Base-by-base conservation (phyloP, 345 rosid species). In the Kandelia obovata region DNA sequence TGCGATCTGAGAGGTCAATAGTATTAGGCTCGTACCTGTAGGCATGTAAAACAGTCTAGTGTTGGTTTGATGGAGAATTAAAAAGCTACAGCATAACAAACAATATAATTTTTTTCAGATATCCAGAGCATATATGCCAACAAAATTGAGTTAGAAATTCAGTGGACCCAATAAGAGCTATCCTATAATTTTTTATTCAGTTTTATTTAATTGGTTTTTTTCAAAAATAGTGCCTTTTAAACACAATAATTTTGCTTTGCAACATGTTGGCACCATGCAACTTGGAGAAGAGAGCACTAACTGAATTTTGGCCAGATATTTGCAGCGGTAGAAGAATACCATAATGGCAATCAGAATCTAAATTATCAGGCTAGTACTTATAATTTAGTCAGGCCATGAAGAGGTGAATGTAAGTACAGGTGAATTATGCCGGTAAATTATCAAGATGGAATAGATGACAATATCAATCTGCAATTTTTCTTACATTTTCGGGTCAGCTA, bases 1-100 rank as follows among this genome's bases (percentile, higher is more conserved):
- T 72, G 81, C 77, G 93, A 68, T 95, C 94, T 56, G 98, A 78
- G 13, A 95, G 87, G 81, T 95, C 99, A 69, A 95, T 79, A 15
- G 99, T 95, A 82, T 95, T 95, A 66, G 98, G 98, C 81, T 95
- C 97, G 60, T 95, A 95, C 87, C 99, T 95, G 88, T 60, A 68
- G 64, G 32, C 62, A 71, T 31, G 17, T 28, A 72, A 65, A 47
- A 49, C 46, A 66, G 32, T 61, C 21, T 51, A 53, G 51, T 7
- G 21, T 61, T 39, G 15, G 46, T 39, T 39, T 9, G 46, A 39
- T 39, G 16, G 46, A 39, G 3, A 39, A 39, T 10, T 39, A 39
- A 39, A 10, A 39, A 10, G 13, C 15, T 39, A 39, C 0, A 2
- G 2, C 46, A 39, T 10, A 39, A 39, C 2, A 39, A 39, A 39